These are phyloP conservation scores for Fusarium humuli DNA, from an alignment of 2,329 filamentous ascomycete genomes.

Conservation along the genomic window DNA sequence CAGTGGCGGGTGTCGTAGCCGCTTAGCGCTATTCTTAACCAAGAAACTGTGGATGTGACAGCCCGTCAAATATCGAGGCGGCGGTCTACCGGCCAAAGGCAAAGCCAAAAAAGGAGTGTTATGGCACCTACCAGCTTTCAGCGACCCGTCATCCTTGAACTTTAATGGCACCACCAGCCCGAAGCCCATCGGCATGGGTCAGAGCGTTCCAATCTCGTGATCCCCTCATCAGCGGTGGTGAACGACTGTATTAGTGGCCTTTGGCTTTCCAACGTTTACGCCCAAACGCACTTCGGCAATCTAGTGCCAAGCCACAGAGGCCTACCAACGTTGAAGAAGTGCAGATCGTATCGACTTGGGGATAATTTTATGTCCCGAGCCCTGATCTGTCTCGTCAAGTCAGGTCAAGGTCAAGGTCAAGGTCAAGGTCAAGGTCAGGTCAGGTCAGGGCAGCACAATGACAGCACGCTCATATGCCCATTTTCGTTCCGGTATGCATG, in stretches of 20 bases:
- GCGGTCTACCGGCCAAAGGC: slow-evolving; percentile 30
- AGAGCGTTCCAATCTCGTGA: slow-evolving; percentile 45
- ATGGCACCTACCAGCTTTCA: slow-evolving; percentile 32
- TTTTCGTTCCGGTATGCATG: slow-evolving; percentile 39
- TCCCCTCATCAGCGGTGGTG: slow-evolving; percentile 34
- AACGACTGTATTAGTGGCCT: slow-evolving; percentile 38
- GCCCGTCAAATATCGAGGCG: slow-evolving; percentile 41
- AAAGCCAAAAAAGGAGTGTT: slow-evolving; percentile 29
- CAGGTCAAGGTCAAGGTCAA: neutral
- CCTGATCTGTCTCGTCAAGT: slow-evolving; percentile 15
- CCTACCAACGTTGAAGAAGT: slow-evolving; percentile 34
- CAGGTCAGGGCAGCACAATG: slow-evolving; percentile 14
- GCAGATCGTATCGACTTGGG: slow-evolving; percentile 25
- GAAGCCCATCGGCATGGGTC: slow-evolving; percentile 47
- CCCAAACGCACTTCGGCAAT: slow-evolving; percentile 23
- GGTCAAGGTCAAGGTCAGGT: neutral
- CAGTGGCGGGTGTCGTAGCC: slow-evolving; percentile 47
- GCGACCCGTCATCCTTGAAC: slow-evolving; percentile 42
- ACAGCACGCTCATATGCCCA: slow-evolving; percentile 27
- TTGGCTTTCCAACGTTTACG: slow-evolving; percentile 43
- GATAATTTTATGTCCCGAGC: slow-evolving; percentile 22
- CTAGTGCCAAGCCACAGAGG: slow-evolving; percentile 34
- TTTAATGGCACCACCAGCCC: slow-evolving; percentile 42
- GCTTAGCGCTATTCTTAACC: slow-evolving; percentile 45
- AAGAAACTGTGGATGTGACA: slow-evolving; percentile 44